phyloP scores from a whole-genome alignment of 805 yeast species.

The Lipomyces sp. region DNA sequence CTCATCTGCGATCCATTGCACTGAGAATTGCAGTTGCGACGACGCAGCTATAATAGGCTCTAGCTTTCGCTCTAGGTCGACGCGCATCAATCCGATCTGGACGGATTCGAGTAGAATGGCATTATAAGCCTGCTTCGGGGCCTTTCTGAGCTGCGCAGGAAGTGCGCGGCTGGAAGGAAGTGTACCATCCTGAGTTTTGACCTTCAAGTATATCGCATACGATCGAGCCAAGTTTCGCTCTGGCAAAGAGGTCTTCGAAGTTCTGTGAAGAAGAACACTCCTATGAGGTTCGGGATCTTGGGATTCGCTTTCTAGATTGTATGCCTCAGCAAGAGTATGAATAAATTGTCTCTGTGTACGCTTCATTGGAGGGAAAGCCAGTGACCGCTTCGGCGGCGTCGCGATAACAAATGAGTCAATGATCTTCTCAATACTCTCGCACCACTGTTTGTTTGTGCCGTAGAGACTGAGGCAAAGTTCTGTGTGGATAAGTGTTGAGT shows the following conservation, averaged over 20 bases:
- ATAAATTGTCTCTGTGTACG: constrained; percentile 70
- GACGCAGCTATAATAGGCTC: constrained; percentile 14
- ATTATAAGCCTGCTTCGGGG: constrained; percentile 29
- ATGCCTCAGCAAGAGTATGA: constrained; percentile 67
- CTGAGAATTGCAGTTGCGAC: constrained; percentile 20
- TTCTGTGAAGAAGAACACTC: constrained; percentile 62
- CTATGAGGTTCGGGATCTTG: constrained; percentile 84
- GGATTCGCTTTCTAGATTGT: constrained; percentile 65
- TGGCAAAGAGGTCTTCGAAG: constrained; percentile 35
- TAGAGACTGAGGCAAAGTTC: constrained; percentile 55
- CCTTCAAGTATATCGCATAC: constrained; percentile 11
- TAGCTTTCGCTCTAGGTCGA: constrained; percentile 29
- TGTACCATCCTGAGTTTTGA: constrained; percentile 1
- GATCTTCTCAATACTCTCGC: constrained; percentile 62
- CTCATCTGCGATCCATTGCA: constrained; percentile 36
- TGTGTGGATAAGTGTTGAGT: constrained; percentile 48
- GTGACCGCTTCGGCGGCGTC: constrained; percentile 46
- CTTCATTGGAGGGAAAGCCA: constrained; percentile 77
- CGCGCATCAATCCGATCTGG: constrained; percentile 29
- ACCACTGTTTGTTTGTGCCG: constrained; percentile 67
- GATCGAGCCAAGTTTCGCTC: constrained; percentile 33
- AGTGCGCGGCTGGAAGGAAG: constrained; percentile 1
- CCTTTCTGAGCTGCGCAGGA: constrained; percentile 18
- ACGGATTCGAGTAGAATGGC: constrained; percentile 30
- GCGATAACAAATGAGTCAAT: constrained; percentile 56